Conservation (phyloP, 2,329 filamentous ascomycete species). For the Colletotrichum magnum region DNA sequence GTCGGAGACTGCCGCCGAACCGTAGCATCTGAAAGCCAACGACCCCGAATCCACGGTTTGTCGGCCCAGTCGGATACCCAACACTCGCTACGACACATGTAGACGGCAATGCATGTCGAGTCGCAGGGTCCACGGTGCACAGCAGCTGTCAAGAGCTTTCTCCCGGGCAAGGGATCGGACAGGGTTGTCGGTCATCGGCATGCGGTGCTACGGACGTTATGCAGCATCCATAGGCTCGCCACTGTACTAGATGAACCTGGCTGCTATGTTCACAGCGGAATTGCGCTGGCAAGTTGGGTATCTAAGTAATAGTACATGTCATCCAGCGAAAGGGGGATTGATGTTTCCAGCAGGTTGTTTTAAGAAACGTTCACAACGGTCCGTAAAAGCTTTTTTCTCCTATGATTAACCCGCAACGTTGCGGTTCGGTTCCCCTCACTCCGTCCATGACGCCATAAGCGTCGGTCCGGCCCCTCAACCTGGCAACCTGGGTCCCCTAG, state of each 20-base stretch:
- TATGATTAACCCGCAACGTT: background rate
- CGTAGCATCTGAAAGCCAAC: background rate
- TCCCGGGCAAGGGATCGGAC: constrained; percentile 15
- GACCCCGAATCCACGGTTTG: background rate
- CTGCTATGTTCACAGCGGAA: too few relatives aligned
- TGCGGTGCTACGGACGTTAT: constrained; percentile 1
- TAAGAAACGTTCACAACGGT: constrained; percentile 9
- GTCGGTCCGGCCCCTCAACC: constrained; percentile 20
- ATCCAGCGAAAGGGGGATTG: background rate
- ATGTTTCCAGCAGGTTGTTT: background rate
- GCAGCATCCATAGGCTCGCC: background rate
- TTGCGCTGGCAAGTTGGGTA: too few relatives aligned
- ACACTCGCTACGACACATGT: background rate
- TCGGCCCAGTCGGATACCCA: background rate
- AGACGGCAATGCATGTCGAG: constrained; percentile 6
- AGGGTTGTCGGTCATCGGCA: constrained; percentile 21
- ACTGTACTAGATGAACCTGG: background rate
- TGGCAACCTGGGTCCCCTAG: constrained; percentile 18
- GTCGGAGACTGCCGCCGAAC: constrained; percentile 18
- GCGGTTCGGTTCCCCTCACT: background rate
- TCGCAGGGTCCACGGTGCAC: constrained; percentile 11
- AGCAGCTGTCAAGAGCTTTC: constrained; percentile 19
- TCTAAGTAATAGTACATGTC: too few relatives aligned
- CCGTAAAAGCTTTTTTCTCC: constrained; percentile 21
- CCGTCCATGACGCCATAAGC: constrained; percentile 37